These are phyloP conservation scores for Fonsecaea erecta DNA, from an alignment of 2,329 filamentous ascomycete species.

Conservation along the genomic window DNA sequence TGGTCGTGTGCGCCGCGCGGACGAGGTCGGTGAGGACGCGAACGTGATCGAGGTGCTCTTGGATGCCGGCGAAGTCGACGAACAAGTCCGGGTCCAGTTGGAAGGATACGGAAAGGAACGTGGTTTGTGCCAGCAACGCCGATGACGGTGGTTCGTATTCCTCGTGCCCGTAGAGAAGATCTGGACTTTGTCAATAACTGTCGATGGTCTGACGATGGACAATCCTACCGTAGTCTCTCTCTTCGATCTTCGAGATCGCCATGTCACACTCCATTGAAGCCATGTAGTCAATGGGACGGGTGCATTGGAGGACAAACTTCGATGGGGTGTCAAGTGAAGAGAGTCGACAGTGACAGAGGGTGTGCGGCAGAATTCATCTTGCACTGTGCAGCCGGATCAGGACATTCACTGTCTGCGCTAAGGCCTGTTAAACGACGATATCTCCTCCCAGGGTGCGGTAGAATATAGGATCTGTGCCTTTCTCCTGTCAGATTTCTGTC, in stretches of 20 bases:
- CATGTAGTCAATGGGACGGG: neutral
- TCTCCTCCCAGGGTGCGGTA: neutral
- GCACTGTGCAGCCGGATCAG: neutral
- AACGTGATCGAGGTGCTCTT: constrained; percentile 3
- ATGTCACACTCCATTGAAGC: constrained; percentile 3
- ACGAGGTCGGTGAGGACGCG: constrained; percentile 11
- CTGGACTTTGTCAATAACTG: neutral
- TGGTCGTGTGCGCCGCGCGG: neutral
- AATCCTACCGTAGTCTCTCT: constrained; percentile 4
- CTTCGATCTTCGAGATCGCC: neutral
- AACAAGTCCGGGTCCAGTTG: constrained; percentile 5
- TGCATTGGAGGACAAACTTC: neutral
- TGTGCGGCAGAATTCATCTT: neutral
- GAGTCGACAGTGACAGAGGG: neutral
- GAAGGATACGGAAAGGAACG: neutral
- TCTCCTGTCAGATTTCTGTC: neutral
- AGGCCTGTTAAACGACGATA: neutral
- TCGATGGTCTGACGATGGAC: neutral
- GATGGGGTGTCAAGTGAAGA: neutral
- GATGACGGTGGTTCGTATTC: neutral
- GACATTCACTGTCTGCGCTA: neutral
- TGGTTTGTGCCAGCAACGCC: neutral
- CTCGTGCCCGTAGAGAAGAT: neutral
- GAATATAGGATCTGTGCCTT: neutral
- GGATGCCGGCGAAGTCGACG: neutral